Evolutionary conservation across 208 protist species (phyloP), one percentile per base, ranked within the genome.

Genomic region (Paratrypanosoma confusum): DNA sequence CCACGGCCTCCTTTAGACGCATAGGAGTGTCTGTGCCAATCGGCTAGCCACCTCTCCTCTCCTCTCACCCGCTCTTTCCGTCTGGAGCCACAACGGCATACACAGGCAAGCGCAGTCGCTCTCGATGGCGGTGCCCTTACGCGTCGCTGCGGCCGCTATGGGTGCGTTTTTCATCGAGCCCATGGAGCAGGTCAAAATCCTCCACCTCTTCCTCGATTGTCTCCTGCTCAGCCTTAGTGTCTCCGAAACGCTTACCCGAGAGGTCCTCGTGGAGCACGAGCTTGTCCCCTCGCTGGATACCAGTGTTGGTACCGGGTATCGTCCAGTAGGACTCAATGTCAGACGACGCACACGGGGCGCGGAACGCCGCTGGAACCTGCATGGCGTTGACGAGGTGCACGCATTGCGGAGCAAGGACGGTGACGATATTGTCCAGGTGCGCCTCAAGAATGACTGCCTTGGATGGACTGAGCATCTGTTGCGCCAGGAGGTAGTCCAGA

Each of bases 251-350:
- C 53, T 24, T 53, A 34, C 36, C 54, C 50, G 11, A 32, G 31
- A 28, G 29, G 3, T 23, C 28, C 11, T 33, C 16, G 45, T 66
- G 58, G 34, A 71, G 18, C 13, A 56, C 63, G 11, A 92, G 42
- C 3, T 29, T 55, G 49, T 89, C 76, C 7, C 79, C 73, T 10
- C 83, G 75, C 48, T 89, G 60, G 28, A 88, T 79, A 31, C 76
- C 57, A 21, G 73, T 82, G 57, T 84, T 80, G 5, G 76, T 83
- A 3, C 83, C 83, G 6, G 79, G 83, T 33, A 92, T 92, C 3
- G 79, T 85, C 83, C 83, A 92, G 57, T 89, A 92, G n/a, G 73
- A 47, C 55, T 92, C 83, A 42, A 86, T 65, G 49, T 61, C 53
- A 3, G 56, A 53, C n/a, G 63, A 49, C 13, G 52, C 58, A 34